Percentiles rank a stretch among this genome's conserved stretches.
These are phyloP conservation scores for Raffaelea albimanens DNA, from an alignment of 2,329 filamentous ascomycete species.

Conservation along the genomic window DNA sequence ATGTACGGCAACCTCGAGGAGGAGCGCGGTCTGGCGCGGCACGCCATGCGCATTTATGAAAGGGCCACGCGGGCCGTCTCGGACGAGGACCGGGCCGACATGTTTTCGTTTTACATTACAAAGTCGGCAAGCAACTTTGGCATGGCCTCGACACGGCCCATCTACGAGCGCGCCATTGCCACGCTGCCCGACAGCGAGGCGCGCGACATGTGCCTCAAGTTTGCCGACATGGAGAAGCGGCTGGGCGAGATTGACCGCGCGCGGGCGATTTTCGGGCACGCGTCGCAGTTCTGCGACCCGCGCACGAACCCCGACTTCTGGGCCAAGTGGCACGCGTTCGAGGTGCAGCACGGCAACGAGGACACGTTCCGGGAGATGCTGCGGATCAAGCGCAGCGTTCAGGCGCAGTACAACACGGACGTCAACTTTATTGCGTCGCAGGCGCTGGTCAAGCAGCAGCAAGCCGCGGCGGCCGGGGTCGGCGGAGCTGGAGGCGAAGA, in stretches of 20 bases:
- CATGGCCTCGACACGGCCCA: slow-evolving; percentile 83
- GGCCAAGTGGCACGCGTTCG: slow-evolving; percentile 94
- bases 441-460: slow-evolving; percentile 67
- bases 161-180: slow-evolving; percentile 92
- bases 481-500: slow-evolving; percentile 19
- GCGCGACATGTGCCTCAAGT: slow-evolving; percentile 97
- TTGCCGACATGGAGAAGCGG: slow-evolving; percentile 58
- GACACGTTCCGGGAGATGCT: slow-evolving; percentile 99
- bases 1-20: slow-evolving; percentile 99
- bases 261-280: slow-evolving; percentile 90
- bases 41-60: slow-evolving; percentile 99
- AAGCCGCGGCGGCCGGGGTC: slow-evolving; percentile 19
- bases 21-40: slow-evolving; percentile 83
- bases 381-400: slow-evolving; percentile 91
- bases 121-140: slow-evolving; percentile 91
- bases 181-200: slow-evolving; percentile 90
- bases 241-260: slow-evolving; percentile 71
- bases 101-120: slow-evolving; percentile 98
- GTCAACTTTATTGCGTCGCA: slow-evolving; percentile 98
- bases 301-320: slow-evolving; percentile 85
- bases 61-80: slow-evolving; percentile 88
- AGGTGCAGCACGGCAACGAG: slow-evolving; percentile 96
- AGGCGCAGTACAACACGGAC: slow-evolving; percentile 97
- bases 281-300: slow-evolving; percentile 94
- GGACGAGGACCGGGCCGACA: slow-evolving; percentile 88